Evolutionary conservation across 352 stramenopile species (phyloP).

Genomic region (Pythium rhizo-oryzae): DNA sequence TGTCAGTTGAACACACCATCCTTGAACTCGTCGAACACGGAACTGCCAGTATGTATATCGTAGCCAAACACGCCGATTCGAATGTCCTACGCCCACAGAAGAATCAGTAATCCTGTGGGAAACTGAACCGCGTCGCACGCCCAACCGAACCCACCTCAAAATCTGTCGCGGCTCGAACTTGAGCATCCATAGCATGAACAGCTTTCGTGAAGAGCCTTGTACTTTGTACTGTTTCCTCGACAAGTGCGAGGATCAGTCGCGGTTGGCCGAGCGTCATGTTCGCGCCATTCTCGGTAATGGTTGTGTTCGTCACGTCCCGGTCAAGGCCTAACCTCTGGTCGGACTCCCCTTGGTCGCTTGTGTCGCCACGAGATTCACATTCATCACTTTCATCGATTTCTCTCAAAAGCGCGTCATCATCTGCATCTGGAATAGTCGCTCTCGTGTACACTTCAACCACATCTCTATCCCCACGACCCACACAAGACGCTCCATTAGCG

Average conservation of each 20-base stretch:
- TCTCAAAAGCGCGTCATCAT: constrained; percentile 9
- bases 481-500: not conserved
- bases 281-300: not conserved
- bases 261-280: not conserved
- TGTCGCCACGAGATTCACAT: too few species aligned
- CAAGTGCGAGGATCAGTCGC: constrained; percentile 43
- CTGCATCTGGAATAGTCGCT: constrained; percentile 44
- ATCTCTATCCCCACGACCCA: constrained; percentile 25
- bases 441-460: constrained; percentile 51
- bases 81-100: not conserved
- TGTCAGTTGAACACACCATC: constrained; percentile 31
- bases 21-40: constrained; percentile 48
- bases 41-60: constrained; percentile 48
- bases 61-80: constrained; percentile 30
- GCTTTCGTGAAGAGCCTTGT: constrained; percentile 40
- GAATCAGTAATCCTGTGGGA: not conserved
- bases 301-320: not conserved
- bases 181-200: constrained; percentile 28
- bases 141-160: not conserved
- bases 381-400: not conserved
- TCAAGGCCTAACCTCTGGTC: too few species aligned
- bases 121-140: not conserved
- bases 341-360: too few species aligned
- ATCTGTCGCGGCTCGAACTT: not conserved
- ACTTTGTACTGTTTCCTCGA: constrained; percentile 40